Base-by-base conservation (phyloP, 176 grass and related monocot genomes). In the Areca catechu region DNA sequence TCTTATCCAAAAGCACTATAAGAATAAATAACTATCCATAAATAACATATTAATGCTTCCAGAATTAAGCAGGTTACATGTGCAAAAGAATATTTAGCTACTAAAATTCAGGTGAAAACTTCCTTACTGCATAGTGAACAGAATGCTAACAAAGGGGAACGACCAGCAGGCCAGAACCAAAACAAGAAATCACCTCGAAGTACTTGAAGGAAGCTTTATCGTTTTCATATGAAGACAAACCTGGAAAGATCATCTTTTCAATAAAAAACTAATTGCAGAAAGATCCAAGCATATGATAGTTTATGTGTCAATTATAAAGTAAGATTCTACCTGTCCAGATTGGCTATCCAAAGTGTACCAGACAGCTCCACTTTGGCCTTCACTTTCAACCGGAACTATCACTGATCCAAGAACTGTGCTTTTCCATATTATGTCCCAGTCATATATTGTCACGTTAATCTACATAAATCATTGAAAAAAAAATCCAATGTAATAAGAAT, bases 291-390 rank as follows among this genome's bases (percentile, higher is more conserved):
- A 53, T 12, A 34, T 53, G 54, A 54, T 5, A 53, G 34, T 22
- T 54, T 16, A 23, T 21, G 62, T 4, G 29, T 14, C 19, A 43
- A 43, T 50, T 28, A 58, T 18, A 50, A 49, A 49, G 65, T 34
- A 48, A 56, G 7, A 15, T 54, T 22, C 48, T 82, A 91, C 93
- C 81, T 85, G 77, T 66, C 83, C 83, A 62, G 49, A 74, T 82
- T 76, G 88, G 61, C 78, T 91, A 69, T 97, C 93, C 17, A 97
- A 86, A 23, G 82, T 83, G 51, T 88, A 90, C 87, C 93, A 97
- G 61, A 63, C 69, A 22, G 83, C 86, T 30, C 66, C 87, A 1
- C 54, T 83, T 72, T 82, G 50, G 14, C 86, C 84, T 83, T 91
- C 73, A 48, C 71, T 62, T 19, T 78, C 71, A 63, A 97, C 63